A percentile compares a stretch with the other conserved stretches of the same genome.
Evolutionary conservation across 2,329 filamentous ascomycete species (phyloP).

Genomic region (Ramularia endophylla): DNA sequence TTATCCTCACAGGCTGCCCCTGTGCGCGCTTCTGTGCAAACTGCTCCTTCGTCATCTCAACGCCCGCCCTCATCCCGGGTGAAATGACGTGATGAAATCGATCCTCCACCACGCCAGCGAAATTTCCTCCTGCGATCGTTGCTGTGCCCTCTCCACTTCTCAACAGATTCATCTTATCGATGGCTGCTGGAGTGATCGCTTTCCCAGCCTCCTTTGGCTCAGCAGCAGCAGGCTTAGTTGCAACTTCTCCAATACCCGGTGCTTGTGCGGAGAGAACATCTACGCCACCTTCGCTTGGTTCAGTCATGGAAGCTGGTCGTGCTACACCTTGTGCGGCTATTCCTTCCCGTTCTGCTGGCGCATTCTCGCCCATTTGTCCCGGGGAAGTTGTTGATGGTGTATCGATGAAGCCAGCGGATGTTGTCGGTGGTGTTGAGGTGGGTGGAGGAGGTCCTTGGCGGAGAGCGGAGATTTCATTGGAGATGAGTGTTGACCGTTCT

Average conservation of each 20-base stretch:
- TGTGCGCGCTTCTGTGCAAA: neutral
- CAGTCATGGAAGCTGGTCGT: slow-evolving; percentile 9
- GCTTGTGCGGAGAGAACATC: slow-evolving; percentile 5
- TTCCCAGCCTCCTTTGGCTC: slow-evolving; percentile 6
- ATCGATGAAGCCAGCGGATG: slow-evolving; percentile 14
- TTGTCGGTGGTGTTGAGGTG: slow-evolving; percentile 12
- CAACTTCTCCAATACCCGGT: neutral
- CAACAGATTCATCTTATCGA: slow-evolving; percentile 10
- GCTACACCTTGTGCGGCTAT: slow-evolving; percentile 19
- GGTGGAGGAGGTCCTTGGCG: slow-evolving; percentile 18
- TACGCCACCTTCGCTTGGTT: slow-evolving; percentile 11
- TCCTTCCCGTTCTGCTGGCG: slow-evolving; percentile 19
- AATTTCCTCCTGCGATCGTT: slow-evolving; percentile 19
- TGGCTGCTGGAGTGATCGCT: slow-evolving; percentile 4
- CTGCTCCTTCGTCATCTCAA: neutral
- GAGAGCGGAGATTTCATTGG: slow-evolving; percentile 22
- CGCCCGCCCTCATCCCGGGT: neutral
- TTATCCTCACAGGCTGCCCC: neutral
- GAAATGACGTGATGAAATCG: slow-evolving; percentile 8
- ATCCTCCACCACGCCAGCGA: slow-evolving; percentile 20
- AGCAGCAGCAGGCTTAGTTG: neutral
- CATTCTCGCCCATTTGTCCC: slow-evolving; percentile 21
- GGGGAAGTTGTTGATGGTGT: slow-evolving; percentile 7
- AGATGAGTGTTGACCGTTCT: slow-evolving; percentile 20
- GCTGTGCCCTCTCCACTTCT: slow-evolving; percentile 18